Conservation (phyloP, 306 rosid genomes). For the Nissolia schottii region DNA sequence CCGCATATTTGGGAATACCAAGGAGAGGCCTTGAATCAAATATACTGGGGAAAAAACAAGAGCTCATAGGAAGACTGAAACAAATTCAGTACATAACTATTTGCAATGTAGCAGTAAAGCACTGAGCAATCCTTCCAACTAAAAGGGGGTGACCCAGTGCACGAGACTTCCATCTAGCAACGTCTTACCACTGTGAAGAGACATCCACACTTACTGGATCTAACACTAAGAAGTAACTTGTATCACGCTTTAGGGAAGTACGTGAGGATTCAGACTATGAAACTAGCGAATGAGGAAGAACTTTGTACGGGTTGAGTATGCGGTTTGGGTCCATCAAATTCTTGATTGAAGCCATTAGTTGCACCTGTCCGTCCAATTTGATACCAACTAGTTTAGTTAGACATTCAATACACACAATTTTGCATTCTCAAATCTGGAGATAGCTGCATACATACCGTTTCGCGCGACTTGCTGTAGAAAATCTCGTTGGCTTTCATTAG, state of each 20-base stretch:
- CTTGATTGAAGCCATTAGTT: conserved; percentile 82
- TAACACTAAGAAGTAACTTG: neutral
- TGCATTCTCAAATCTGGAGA: neutral
- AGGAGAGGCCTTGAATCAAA: neutral
- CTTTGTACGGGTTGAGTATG: conserved; percentile 95
- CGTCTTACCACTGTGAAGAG: too few relatives aligned
- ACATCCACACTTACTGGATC: neutral
- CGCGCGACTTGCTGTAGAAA: conserved; percentile 70
- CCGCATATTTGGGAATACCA: neutral
- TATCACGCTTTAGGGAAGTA: neutral
- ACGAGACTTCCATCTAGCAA: too few relatives aligned
- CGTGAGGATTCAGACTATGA: conserved; percentile 24
- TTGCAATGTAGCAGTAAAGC: neutral
- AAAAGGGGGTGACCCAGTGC: too few relatives aligned
- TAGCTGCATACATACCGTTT: conserved; percentile 55
- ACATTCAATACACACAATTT: neutral
- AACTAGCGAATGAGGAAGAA: conserved; percentile 58
- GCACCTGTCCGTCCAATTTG: conserved; percentile 56
- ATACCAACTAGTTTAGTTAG: neutral
- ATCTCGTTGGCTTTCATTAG: conserved; percentile 87
- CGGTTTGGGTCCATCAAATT: conserved; percentile 77
- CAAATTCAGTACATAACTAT: too few relatives aligned
- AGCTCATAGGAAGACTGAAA: neutral
- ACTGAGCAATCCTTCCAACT: too few relatives aligned
- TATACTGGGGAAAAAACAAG: neutral